phyloP scores from a whole-genome alignment of 257 asterid species.

The Nicotiana paniculata region DNA sequence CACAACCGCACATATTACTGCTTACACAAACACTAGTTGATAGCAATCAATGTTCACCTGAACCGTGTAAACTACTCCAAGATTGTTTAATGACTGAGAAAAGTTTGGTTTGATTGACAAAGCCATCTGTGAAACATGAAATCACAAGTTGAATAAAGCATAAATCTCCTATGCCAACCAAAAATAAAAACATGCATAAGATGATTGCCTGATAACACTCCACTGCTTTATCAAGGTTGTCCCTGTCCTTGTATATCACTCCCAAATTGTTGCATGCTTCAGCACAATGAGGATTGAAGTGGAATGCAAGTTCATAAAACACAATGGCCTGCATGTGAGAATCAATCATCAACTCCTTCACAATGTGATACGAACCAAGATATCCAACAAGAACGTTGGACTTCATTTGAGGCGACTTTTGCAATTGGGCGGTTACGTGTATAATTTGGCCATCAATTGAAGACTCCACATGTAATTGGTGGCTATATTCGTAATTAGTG shows the following conservation, averaged over 20 bases:
- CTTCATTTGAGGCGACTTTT: no score
- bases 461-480: no score
- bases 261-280: slow-evolving; percentile 99
- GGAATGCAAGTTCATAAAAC: slow-evolving; percentile 97
- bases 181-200: slow-evolving; percentile 4
- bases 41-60: slow-evolving; percentile 53
- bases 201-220: slow-evolving; percentile 90
- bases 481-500: no score
- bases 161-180: background rate
- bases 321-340: slow-evolving; percentile 81
- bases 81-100: slow-evolving; percentile 97
- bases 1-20: background rate
- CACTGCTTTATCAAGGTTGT: slow-evolving; percentile 99
- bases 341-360: background rate
- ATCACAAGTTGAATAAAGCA: background rate
- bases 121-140: slow-evolving; percentile 62
- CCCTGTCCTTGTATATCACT: slow-evolving; percentile 94
- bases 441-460: no score
- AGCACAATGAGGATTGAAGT: slow-evolving; percentile 99
- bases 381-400: no score
- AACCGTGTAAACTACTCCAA: slow-evolving; percentile 98
- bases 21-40: background rate
- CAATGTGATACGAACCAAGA: background rate
- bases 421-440: no score
- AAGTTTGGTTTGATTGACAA: slow-evolving; percentile 91